Evolutionary conservation across 2,329 filamentous ascomycete genomes (phyloP).

Genomic region (Monosporascus sp.): DNA sequence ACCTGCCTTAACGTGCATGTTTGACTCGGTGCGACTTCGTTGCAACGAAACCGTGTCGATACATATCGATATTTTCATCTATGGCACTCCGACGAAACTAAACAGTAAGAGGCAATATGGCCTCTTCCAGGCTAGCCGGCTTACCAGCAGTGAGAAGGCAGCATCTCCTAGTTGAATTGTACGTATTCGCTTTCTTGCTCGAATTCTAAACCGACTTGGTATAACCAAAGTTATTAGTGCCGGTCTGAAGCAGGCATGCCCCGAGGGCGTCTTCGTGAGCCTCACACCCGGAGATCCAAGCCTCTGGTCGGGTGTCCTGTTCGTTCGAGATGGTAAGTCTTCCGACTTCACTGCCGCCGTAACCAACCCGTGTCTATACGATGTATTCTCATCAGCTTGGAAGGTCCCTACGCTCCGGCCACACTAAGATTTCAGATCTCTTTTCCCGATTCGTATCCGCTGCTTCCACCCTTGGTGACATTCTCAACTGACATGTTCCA

Average conservation of each 20-base stretch:
- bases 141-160: conserved; percentile 62
- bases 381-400: conserved; percentile 10
- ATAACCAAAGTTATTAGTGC: conserved; percentile 46
- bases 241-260: conserved; percentile 74
- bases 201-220: conserved; percentile 10
- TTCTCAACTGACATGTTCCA: conserved; percentile 95
- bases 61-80: background rate
- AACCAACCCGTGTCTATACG: background rate
- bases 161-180: conserved; percentile 80
- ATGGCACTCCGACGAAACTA: background rate
- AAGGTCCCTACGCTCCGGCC: conserved; percentile 83
- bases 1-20: background rate
- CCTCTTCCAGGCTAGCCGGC: conserved; percentile 36
- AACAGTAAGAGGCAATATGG: conserved; percentile 30
- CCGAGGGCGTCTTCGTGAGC: conserved; percentile 80
- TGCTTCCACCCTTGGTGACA: conserved; percentile 74
- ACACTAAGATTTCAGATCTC: conserved; percentile 86
- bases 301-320: conserved; percentile 86
- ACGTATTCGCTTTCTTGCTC: conserved; percentile 27
- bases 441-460: conserved; percentile 77
- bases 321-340: conserved; percentile 73
- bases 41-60: background rate
- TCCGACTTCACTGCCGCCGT: conserved; percentile 4
- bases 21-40: too few relatives aligned
- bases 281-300: conserved; percentile 75